Evolutionary conservation across 306 rosid species (phyloP).

Genomic region (Rubus parviflorus): DNA sequence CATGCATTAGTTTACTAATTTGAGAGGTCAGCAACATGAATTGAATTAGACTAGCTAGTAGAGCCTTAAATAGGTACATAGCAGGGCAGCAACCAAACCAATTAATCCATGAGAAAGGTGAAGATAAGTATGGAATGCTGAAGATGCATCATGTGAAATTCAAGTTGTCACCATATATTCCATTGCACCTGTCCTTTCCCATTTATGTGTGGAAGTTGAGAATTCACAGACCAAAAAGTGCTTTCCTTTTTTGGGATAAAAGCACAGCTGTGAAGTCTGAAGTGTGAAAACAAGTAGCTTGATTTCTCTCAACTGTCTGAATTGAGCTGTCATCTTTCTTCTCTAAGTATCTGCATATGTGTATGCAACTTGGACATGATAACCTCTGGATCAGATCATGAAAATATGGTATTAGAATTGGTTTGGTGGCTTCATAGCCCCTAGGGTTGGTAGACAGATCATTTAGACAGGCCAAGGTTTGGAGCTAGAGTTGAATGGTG

Average conservation of each 20-base stretch:
- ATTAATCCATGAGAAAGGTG: background rate
- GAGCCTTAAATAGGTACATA: background rate
- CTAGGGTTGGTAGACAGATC: background rate
- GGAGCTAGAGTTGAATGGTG: no score
- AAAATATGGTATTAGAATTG: background rate
- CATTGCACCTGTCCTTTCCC: constrained; percentile 3
- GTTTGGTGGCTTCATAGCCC: background rate
- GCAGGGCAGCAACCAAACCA: background rate
- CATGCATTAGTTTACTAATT: background rate
- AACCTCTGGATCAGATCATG: background rate
- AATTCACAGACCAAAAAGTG: background rate
- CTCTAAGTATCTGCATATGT: background rate
- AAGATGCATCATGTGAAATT: constrained; percentile 17
- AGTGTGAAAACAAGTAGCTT: background rate
- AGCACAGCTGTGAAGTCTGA: background rate
- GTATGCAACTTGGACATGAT: background rate
- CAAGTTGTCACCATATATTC: constrained; percentile 8
- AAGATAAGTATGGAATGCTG: background rate
- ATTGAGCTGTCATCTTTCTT: background rate
- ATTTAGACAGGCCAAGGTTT: no score
- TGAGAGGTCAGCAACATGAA: background rate
- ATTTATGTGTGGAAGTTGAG: constrained; percentile 12
- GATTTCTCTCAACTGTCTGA: background rate
- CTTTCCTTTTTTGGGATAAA: background rate
- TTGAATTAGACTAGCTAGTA: background rate